Evolutionary conservation across 805 yeast genomes (phyloP).

Genomic region (Suhomyces sp.): DNA sequence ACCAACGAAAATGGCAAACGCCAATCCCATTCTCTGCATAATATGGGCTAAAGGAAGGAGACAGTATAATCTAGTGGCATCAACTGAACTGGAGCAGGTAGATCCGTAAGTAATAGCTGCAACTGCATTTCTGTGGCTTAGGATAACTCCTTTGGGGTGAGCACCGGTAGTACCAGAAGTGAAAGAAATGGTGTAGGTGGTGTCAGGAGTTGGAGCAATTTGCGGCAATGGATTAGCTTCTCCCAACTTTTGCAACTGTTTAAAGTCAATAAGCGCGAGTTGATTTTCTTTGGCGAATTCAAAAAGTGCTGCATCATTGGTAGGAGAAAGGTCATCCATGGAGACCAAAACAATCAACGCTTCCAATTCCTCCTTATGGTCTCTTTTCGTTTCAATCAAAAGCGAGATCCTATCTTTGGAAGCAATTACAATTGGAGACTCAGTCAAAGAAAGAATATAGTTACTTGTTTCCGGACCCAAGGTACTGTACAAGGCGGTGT

Average conservation of each 20-base stretch:
- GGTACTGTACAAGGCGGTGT: slow-evolving; percentile 26
- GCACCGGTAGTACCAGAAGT: slow-evolving; percentile 71
- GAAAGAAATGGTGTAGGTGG: slow-evolving; percentile 42
- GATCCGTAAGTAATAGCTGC: slow-evolving; percentile 15
- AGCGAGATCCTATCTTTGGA: slow-evolving; percentile 32
- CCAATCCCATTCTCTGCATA: slow-evolving; percentile 18
- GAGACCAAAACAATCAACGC: slow-evolving; percentile 35
- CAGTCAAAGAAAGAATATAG: slow-evolving; percentile 60
- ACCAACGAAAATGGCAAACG: slow-evolving; percentile 14
- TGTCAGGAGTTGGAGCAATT: slow-evolving; percentile 31
- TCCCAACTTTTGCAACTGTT: slow-evolving; percentile 35
- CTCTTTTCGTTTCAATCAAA: slow-evolving; percentile 29
- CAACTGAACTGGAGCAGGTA: too few species aligned
- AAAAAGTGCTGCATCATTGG: slow-evolving; percentile 12
- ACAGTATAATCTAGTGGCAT: slow-evolving; percentile 13
- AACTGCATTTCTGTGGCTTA: slow-evolving; percentile 28
- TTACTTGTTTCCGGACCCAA: slow-evolving; percentile 58
- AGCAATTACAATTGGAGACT: slow-evolving; percentile 50
- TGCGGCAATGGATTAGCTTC: slow-evolving; percentile 31
- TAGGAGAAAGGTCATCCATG: slow-evolving; percentile 27
- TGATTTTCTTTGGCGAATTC: slow-evolving; percentile 17
- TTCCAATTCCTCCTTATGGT: slow-evolving; percentile 23
- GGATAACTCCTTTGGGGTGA: slow-evolving; percentile 70
- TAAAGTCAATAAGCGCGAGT: slow-evolving; percentile 23
- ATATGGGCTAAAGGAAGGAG: slow-evolving; percentile 29